A percentile compares a stretch with the other conserved stretches of the same genome.
Conservation (phyloP, 148 eudicot genomes). For the Dianthus caryophyllus region DNA sequence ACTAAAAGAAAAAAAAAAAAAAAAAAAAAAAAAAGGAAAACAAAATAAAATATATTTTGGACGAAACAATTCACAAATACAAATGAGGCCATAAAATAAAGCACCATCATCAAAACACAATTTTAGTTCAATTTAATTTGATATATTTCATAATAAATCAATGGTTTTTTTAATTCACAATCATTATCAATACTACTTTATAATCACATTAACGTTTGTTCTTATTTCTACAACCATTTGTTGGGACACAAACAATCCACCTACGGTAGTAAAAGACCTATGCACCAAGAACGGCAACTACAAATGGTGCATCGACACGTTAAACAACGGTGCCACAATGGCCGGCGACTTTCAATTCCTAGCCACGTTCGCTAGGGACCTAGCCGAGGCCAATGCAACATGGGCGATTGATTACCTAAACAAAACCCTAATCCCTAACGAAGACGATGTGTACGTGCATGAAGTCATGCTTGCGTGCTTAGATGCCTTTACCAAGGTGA, state of each 20-base stretch:
- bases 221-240: not conserved
- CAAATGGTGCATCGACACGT: not conserved
- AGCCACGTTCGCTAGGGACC: not conserved
- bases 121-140: not conserved
- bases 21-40: no score
- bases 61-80: no score
- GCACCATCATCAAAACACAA: not conserved
- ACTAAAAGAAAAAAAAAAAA: no score
- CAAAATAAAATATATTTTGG: no score
- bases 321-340: not conserved
- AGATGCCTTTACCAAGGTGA: not conserved
- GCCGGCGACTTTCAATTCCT: not conserved
- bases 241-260: not conserved
- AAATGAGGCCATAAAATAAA: no score
- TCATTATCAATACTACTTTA: not conserved
- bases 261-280: not conserved
- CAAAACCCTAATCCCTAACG: not conserved
- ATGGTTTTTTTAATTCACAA: not conserved
- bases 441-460: not conserved
- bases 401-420: not conserved
- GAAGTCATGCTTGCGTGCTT: not conserved
- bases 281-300: not conserved
- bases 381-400: not conserved
- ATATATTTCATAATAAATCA: not conserved
- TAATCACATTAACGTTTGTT: not conserved